Base-by-base conservation (phyloP, 2,329 filamentous ascomycete genomes). In the Talaromyces verruculosus region DNA sequence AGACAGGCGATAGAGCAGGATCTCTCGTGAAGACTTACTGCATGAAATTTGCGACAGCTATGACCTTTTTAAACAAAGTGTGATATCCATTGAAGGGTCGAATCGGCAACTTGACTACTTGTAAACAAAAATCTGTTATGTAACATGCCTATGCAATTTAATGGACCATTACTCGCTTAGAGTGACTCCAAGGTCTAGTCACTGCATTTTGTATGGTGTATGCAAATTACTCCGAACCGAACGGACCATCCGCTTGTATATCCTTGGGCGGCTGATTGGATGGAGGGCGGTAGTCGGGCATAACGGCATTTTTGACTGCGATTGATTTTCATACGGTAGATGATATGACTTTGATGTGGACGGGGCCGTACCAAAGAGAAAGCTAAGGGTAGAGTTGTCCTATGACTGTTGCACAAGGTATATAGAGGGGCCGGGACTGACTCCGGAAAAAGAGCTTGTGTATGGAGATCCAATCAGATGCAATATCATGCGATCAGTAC, bases 191-290 rank as follows among this genome's bases (percentile, higher is more conserved):
- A 2, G 17, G n/a, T 15, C 10, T 19, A 22, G 51, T 37, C 17
- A 37, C 10, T 22, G 8, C 19, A 6, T 13, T 37, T 37, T 35
- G 30, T 35, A n/a, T 55, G 10, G 58, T 17, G 25, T 19, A 19
- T 45, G 17, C 37, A 19, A 28, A 61, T 61, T 61, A 61, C 59
- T 61, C 59, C 59, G 59, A 61, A 25, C 43, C 59, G 59, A 39
- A 61, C 43, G 59, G 59, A 61, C 43, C 59, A 51, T 61, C 59
- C 59, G 43, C 59, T 25, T 22, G 25, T 13, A 28, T 15, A 3
- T 61, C 59, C 43, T 15, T 35, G 8, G 11, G 7, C 19, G 11
- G 30, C 43, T 61, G 33, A 61, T 51, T 49, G 59, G 58, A n/a
- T 19, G 37, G 22, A 41, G 19, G 10, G 17, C 3, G 28, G 8